Evolutionary conservation across 2,329 filamentous ascomycete species (phyloP), one percentile per base, ranked within the genome.

Genomic region (Ophiostoma perfectum): DNA sequence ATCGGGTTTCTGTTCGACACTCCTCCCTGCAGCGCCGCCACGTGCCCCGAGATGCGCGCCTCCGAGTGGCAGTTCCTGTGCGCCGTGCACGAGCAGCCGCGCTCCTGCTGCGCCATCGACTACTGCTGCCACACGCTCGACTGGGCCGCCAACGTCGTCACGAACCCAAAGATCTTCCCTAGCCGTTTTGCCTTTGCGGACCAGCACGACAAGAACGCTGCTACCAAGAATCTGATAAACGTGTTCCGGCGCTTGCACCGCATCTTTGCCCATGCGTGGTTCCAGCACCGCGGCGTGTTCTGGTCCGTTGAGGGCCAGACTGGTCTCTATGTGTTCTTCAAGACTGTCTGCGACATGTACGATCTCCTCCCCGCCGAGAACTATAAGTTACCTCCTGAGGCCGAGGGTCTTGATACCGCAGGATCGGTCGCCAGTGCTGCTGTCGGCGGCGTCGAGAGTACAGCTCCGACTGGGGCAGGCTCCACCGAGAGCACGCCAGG

Each of bases 41-140:
- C 95, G 1, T 99, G 95, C 75, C 93, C 93, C 44, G 95, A 99
- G 80, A 99, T 99, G 95, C 93, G 95, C 76, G 95, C 95, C 2
- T 95, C 91, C 42, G 94, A 99, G 81, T 99, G 95, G 95, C 95
- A 99, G 80, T 99, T 98, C 76, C 87, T 99, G 64, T 99, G 95
- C 80, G 95, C 95, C 66, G 95, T 98, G 3, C 95, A 99, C 77
- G 94, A 98, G 76, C 90, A 93, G 65, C 95, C 95, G 65, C 98
- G 98, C 80, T 91, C 90, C 74, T 99, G 95, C 81, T 97, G 94
- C 78, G 95, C 95, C 66, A 97, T 99, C 76, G 95, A 99, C 80
- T 99, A 99, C 81, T 97, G 93, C 84, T 98, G 94, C 78, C 95
- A 99, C 77, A 99, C 95, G 0, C 88, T 99, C 60, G 95, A 99